Conservation (phyloP, 2,329 filamentous ascomycete genomes). For the Dactylellina parvicollis region DNA sequence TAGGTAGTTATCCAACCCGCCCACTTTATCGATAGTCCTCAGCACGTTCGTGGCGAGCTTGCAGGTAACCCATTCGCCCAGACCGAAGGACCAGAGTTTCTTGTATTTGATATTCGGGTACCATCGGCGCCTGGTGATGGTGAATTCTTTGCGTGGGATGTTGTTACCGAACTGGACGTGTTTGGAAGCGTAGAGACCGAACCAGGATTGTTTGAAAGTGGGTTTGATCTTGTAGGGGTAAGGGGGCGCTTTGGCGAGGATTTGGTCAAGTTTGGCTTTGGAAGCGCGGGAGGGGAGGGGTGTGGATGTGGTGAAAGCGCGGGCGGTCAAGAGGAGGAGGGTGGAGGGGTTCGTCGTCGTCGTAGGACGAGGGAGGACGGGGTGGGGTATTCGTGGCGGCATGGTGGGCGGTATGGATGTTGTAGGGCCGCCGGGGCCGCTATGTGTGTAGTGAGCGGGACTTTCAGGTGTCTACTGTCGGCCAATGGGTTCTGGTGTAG, state of each 20-base stretch:
- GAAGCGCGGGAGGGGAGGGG: constrained; percentile 59
- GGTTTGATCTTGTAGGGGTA: constrained; percentile 78
- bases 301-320: constrained; percentile 59
- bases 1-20: constrained; percentile 91
- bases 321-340: constrained; percentile 44
- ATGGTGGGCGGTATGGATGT: constrained; percentile 15
- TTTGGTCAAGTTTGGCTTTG: constrained; percentile 59
- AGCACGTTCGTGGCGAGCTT: constrained; percentile 76
- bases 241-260: constrained; percentile 64
- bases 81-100: constrained; percentile 71
- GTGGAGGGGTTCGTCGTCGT: constrained; percentile 16
- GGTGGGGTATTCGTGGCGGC: constrained; percentile 47
- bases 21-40: constrained; percentile 79
- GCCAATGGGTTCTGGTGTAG: constrained; percentile 28
- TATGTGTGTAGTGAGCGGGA: not conserved
- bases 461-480: constrained; percentile 16
- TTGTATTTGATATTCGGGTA: constrained; percentile 76
- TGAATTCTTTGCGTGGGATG: constrained; percentile 73
- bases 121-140: constrained; percentile 78
- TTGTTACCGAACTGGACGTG: constrained; percentile 83
- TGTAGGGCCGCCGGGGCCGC: constrained; percentile 37
- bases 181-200: constrained; percentile 75
- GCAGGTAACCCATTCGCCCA: constrained; percentile 73
- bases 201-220: constrained; percentile 82
- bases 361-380: constrained; percentile 18